Conservation (phyloP, 1,284 basidiomycete genomes). For the Paramarasmius palmivorus region DNA sequence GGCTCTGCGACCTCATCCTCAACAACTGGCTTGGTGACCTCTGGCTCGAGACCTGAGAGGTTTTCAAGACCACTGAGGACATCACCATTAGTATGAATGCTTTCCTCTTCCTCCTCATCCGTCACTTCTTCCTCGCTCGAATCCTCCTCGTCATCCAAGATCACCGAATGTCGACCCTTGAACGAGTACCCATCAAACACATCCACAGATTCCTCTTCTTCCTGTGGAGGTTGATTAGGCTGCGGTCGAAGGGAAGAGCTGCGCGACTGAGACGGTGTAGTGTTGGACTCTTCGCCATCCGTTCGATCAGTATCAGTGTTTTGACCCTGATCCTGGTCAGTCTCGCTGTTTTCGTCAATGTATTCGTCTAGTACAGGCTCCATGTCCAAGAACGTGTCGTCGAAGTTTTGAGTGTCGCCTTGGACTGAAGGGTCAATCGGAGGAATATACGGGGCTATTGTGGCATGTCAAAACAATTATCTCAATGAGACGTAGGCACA, state of each 20-base stretch:
- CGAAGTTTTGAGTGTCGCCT: constrained; percentile 96
- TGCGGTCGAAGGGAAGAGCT: constrained; percentile 62
- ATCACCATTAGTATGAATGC: constrained; percentile 23
- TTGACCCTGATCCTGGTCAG: constrained; percentile 57
- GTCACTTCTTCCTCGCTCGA: constrained; percentile 41
- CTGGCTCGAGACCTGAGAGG: neutral
- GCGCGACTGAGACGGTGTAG: constrained; percentile 71
- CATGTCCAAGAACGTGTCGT: constrained; percentile 96
- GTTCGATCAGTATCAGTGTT: constrained; percentile 68
- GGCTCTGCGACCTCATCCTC: constrained; percentile 4
- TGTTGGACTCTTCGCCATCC: constrained; percentile 70
- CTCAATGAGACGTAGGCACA: constrained; percentile 8
- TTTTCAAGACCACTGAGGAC: neutral
- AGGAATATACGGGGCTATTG: constrained; percentile 91
- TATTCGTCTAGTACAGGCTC: constrained; percentile 78
- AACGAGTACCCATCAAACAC: constrained; percentile 89
- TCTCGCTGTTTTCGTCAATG: constrained; percentile 55
- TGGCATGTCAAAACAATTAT: constrained; percentile 5
- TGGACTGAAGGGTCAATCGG: constrained; percentile 92
- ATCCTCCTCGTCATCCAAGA: constrained; percentile 65
- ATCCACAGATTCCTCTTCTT: constrained; percentile 60
- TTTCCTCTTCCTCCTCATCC: constrained; percentile 35
- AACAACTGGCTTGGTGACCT: constrained; percentile 2
- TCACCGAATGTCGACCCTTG: constrained; percentile 79
- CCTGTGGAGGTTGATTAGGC: constrained; percentile 20